A percentile compares a stretch with the other conserved stretches of the same genome.
phyloP scores from a whole-genome alignment of 2,329 filamentous ascomycete genomes.

The Talaromyces islandicus region DNA sequence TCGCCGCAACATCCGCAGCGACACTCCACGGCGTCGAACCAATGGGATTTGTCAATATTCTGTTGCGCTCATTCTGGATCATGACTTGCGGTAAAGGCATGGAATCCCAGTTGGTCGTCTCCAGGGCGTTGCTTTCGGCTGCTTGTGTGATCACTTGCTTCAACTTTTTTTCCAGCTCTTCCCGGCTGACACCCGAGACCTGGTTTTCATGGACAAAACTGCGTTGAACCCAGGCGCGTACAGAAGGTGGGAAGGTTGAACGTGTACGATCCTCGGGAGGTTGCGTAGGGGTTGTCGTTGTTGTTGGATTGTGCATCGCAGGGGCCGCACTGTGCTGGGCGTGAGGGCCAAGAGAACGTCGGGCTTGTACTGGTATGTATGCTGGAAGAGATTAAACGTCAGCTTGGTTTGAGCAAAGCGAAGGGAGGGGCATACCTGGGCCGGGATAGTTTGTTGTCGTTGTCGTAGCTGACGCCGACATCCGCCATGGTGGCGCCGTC shows the following conservation, averaged over 20 bases:
- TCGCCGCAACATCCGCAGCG: constrained; percentile 14
- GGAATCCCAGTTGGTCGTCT: constrained; percentile 72
- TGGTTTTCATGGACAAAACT: constrained; percentile 74
- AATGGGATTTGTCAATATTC: constrained; percentile 40
- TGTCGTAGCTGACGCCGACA: constrained; percentile 23
- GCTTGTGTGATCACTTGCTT: constrained; percentile 80
- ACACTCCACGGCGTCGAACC: constrained; percentile 30
- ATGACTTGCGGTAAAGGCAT: constrained; percentile 81
- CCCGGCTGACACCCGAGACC: constrained; percentile 54
- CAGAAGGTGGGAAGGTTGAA: constrained; percentile 73
- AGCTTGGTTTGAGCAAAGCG: not conserved
- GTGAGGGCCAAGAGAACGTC: constrained; percentile 51
- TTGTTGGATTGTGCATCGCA: constrained; percentile 15
- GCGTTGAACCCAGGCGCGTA: constrained; percentile 81
- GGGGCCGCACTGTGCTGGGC: constrained; percentile 16
- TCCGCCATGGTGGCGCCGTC: constrained; percentile 34
- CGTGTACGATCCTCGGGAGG: constrained; percentile 42
- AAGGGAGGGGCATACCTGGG: constrained; percentile 24
- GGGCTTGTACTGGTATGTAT: constrained; percentile 57
- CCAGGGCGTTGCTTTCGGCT: constrained; percentile 66
- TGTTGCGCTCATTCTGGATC: constrained; percentile 63
- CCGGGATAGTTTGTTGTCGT: constrained; percentile 22
- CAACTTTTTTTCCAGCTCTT: constrained; percentile 77
- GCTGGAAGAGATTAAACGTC: constrained; percentile 39
- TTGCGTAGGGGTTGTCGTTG: constrained; percentile 26